Evolutionary conservation across 352 stramenopile genomes (phyloP), one percentile per base, ranked within the genome.

Genomic region (Phytopythium ostracodes): DNA sequence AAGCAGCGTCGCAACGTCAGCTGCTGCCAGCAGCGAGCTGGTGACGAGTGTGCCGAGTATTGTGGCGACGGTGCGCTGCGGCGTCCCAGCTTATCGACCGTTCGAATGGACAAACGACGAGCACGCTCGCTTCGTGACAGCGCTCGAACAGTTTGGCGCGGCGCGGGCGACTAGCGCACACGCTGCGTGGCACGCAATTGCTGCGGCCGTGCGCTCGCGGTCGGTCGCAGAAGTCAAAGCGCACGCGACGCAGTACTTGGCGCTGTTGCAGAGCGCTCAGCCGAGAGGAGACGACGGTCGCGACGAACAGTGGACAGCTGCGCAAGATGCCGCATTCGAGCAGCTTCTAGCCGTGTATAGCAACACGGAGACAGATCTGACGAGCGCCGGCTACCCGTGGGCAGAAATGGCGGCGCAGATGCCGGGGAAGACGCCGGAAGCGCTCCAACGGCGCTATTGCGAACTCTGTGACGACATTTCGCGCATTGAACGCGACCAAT

Each of bases 391-490:
- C 46, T 89, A 87, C 56, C 71, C 78, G 18, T 92, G 85, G 83
- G 72, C 79, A 15, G 52, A 64, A 0, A 88, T 94, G 67, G 80
- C 81, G 4, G 71, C 69, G 22, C 64, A 70, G 52, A 63, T 92
- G 4, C 71, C 71, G 10, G 74, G 72, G 20, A 92, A 90, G 58
- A 76, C 70, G 2, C 59, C 75, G 4, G 67, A 74, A 1, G 79
- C 84, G 22, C 66, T 87, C 6, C 76, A 84, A 12, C 81, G 89
- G 50, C 73, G 85, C 46, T 94, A 88, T 65, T 66, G 82, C 59
- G 88, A 89, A 73, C 82, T 92, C 31, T 88, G 84, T 57, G 79
- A 88, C 52, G 85, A 94, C 58, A 65, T 94, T 10, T 73, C 77
- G n/a, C 68, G 75, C 15, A 92, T 94, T 46, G 82, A 94, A 57